Conservation (phyloP, 257 asterid species). For the Thymus quinquecostatus region DNA sequence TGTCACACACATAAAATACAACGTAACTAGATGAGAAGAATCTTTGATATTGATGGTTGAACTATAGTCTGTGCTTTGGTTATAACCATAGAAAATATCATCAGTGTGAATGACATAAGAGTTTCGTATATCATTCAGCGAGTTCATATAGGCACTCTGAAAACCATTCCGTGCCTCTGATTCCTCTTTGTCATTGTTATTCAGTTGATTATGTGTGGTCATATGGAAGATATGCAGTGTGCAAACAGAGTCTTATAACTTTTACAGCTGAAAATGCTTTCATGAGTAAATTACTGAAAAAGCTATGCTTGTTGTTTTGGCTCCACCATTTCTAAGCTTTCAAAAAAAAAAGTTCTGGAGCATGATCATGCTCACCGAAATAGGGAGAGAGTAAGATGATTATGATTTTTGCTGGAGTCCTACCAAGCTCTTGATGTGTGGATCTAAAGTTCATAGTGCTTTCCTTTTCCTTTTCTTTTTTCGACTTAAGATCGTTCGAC, state of each 20-base stretch:
- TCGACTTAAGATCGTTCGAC: background rate
- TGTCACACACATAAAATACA: background rate
- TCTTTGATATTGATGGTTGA: constrained; percentile 1
- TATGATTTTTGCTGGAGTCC: background rate
- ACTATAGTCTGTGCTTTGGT: background rate
- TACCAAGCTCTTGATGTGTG: background rate
- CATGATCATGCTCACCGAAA: background rate
- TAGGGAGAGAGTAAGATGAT: background rate
- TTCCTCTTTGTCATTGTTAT: background rate
- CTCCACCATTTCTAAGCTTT: background rate
- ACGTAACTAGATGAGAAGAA: background rate
- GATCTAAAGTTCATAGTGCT: background rate
- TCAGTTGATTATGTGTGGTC: background rate
- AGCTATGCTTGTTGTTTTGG: background rate
- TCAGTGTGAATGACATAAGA: background rate
- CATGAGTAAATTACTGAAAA: constrained; percentile 1
- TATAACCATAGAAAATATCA: background rate
- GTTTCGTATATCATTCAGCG: background rate
- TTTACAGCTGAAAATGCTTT: constrained; percentile 1
- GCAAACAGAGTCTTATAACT: background rate
- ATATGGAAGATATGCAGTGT: background rate
- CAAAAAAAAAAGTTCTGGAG: background rate
- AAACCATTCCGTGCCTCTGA: too few species aligned
- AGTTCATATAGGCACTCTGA: too few species aligned
- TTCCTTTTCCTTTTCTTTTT: background rate